These are phyloP conservation scores for Scheffersomyces coipomensis DNA, from an alignment of 805 yeast species.

Conservation along the genomic window DNA sequence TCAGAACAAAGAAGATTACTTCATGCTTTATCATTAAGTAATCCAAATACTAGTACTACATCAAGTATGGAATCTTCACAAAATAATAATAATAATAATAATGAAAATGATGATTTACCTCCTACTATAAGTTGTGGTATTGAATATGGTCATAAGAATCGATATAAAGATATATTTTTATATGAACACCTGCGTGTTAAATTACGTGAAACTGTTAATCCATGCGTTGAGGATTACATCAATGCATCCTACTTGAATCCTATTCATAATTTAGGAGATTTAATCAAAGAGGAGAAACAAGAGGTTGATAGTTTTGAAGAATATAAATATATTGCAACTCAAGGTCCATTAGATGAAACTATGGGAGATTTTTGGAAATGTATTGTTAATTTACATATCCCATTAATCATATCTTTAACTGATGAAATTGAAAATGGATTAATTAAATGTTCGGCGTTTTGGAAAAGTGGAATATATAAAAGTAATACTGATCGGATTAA, in stretches of 20 bases:
- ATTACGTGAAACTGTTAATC: constrained; percentile 26
- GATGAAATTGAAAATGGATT: constrained; percentile 73
- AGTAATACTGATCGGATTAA: constrained; percentile 23
- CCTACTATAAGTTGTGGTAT: constrained; percentile 70
- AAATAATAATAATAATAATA: constrained; percentile 7
- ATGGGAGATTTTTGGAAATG: constrained; percentile 84
- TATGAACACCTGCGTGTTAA: constrained; percentile 83
- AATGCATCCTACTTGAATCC: constrained; percentile 74
- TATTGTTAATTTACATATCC: constrained; percentile 59
- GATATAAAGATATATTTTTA: constrained; percentile 87
- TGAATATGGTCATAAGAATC: constrained; percentile 75
- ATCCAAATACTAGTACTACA: background rate
- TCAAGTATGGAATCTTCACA: background rate
- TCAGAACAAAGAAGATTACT: constrained; percentile 69
- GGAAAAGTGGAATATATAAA: constrained; percentile 61
- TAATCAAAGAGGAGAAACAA: background rate
- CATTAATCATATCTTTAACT: constrained; percentile 73
- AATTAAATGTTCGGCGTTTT: constrained; percentile 75
- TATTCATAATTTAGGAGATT: constrained; percentile 4
- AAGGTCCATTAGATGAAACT: constrained; percentile 80
- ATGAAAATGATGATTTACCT: constrained; percentile 17
- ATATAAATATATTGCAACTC: constrained; percentile 65
- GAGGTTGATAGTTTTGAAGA: constrained; percentile 2
- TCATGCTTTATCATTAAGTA: constrained; percentile 18
- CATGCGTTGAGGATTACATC: constrained; percentile 56